A percentile compares a stretch with the other conserved stretches of the same genome.
Conservation (phyloP, 2,329 filamentous ascomycete genomes). For the Colletotrichum acutatum region DNA sequence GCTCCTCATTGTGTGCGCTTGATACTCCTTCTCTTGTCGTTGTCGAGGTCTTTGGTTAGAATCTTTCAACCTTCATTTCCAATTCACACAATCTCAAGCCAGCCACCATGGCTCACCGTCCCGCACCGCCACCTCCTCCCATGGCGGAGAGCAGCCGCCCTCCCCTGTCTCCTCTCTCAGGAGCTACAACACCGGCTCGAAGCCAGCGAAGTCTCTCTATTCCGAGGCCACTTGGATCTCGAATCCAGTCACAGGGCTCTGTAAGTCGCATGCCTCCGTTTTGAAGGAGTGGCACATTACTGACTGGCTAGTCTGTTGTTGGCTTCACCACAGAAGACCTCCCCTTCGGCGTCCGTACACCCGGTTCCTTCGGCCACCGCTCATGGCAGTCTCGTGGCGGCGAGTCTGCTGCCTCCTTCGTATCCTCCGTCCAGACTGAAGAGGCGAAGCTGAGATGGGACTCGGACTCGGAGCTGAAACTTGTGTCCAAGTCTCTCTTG, state of each 20-base stretch:
- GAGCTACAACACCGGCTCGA: constrained; percentile 12
- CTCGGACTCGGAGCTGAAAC: constrained; percentile 51
- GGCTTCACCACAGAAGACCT: constrained; percentile 43
- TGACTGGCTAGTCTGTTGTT: constrained; percentile 45
- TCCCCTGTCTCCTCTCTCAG: constrained; percentile 10
- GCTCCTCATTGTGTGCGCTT: constrained; percentile 14
- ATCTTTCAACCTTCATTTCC: background rate
- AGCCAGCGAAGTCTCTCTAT: constrained; percentile 35
- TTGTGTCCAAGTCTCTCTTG: constrained; percentile 50
- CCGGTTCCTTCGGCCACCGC: constrained; percentile 42
- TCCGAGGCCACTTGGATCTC: constrained; percentile 10
- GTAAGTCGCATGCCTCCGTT: background rate
- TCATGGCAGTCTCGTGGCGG: constrained; percentile 47
- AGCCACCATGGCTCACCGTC: background rate
- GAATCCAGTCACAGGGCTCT: constrained; percentile 28
- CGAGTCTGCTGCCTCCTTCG: constrained; percentile 49
- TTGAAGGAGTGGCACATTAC: background rate
- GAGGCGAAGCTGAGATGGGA: constrained; percentile 53
- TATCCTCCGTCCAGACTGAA: constrained; percentile 49
- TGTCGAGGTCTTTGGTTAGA: constrained; percentile 12
- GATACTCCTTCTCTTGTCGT: background rate
- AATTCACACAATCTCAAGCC: background rate
- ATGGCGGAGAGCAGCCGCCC: constrained; percentile 19
- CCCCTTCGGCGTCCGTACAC: constrained; percentile 45
- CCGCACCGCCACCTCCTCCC: constrained; percentile 9